Evolutionary conservation across 2,329 filamentous ascomycete genomes (phyloP), one percentile per base, ranked within the genome.

Genomic region (Raffaelea albimanens): DNA sequence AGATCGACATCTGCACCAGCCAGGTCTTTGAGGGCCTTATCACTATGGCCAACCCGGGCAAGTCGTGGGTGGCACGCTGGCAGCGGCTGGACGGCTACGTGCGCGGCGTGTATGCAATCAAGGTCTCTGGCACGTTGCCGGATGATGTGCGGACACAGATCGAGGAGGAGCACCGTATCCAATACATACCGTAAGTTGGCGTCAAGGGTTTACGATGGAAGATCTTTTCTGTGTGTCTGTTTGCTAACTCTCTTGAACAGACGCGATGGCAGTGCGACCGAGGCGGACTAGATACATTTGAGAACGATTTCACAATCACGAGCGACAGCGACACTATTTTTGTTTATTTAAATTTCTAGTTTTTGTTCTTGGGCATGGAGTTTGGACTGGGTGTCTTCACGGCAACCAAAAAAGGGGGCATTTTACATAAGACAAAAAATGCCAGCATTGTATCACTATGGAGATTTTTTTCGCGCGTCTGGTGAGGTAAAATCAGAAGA

Each of bases 51-150:
- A 83, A 96, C 62, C 90, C 90, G n/a, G 69, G 70, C 40, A 78
- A 75, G 56, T 94, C 87, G 59, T 98, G 93, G 93, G 87, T 97
- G 43, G 90, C 91, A n/a, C 87, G 87, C 62, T 97, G 90, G 85
- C 89, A 97, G 73, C 80, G 93, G 9, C 69, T 98, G 50, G 87
- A 96, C 63, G 80, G 80, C 47, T 97, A 95, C 64, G 84, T 93
- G 45, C 78, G 81, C 16, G 93, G 93, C 46, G 82, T 94, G 49
- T 98, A 98, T 68, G 93, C 93, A 18, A 86, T 89, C 48, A 96
- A 97, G 70, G 93, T 98, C 21, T 88, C 85, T 29, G 93, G 93
- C 18, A 80, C 87, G 61, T 66, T 85, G 50, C 80, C 82, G 5
- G 80, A 84, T 54, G 82, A 85, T 52, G 72, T 85, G 38, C 67